These are phyloP conservation scores for Fusarium sp. DNA, from an alignment of 2,329 filamentous ascomycete species.

Conservation along the genomic window DNA sequence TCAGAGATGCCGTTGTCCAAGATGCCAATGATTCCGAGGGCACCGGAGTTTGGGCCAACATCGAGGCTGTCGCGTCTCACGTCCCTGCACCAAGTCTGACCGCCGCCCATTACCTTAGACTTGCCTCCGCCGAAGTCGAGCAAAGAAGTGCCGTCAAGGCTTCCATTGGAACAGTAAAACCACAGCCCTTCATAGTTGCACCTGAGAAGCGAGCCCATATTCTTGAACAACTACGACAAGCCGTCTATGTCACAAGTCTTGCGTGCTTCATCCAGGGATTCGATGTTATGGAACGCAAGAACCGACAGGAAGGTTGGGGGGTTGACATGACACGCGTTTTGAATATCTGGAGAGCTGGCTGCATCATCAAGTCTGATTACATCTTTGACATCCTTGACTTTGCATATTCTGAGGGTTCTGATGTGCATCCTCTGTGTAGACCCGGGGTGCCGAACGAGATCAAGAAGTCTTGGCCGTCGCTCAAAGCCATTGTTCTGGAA, in stretches of 20 bases:
- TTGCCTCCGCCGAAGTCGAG: constrained; percentile 69
- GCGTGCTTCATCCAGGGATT: constrained; percentile 72
- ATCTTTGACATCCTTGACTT: constrained; percentile 67
- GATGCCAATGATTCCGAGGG: constrained; percentile 73
- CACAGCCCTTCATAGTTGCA: not conserved
- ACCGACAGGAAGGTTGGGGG: constrained; percentile 67
- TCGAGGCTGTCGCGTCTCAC: constrained; percentile 69
- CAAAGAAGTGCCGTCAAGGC: constrained; percentile 61
- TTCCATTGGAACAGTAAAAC: not conserved
- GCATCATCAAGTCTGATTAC: constrained; percentile 75
- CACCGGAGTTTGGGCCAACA: constrained; percentile 72
- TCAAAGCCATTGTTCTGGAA: constrained; percentile 66
- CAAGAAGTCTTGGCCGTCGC: constrained; percentile 55
- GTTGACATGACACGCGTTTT: constrained; percentile 62
- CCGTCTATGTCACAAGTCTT: constrained; percentile 70
- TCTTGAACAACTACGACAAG: constrained; percentile 66
- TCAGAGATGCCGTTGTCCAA: constrained; percentile 77
- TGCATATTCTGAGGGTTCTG: constrained; percentile 51
- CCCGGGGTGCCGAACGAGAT: constrained; percentile 58
- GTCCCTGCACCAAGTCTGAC: constrained; percentile 72
- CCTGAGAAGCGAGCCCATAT: constrained; percentile 39
- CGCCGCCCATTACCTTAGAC: constrained; percentile 68
- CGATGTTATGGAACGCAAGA: constrained; percentile 68
- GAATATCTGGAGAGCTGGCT: constrained; percentile 74
- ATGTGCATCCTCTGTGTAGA: constrained; percentile 46